Evolutionary conservation across 257 asterid species (phyloP).

Genomic region (Solanum chiquidenum): DNA sequence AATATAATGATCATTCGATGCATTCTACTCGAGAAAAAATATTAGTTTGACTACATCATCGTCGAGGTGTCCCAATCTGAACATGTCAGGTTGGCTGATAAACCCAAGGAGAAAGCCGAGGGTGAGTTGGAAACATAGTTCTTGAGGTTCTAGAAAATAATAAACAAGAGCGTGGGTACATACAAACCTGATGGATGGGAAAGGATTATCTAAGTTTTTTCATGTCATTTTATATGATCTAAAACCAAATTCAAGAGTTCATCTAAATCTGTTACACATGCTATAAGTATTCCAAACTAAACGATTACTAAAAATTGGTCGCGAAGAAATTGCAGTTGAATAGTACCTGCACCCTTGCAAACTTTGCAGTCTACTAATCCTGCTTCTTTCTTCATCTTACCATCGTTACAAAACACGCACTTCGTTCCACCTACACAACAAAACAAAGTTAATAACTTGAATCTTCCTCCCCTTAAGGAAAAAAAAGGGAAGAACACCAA

Average conservation of each 20-base stretch:
- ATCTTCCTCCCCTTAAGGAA: background rate
- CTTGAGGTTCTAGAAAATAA: background rate
- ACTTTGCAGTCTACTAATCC: conserved; percentile 81
- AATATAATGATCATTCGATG: background rate
- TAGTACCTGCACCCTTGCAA: conserved; percentile 91
- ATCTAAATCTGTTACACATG: background rate
- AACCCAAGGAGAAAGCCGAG: background rate
- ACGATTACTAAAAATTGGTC: background rate
- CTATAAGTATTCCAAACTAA: background rate
- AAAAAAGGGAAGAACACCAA: background rate
- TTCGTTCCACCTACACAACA: conserved; percentile 74
- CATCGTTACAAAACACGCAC: conserved; percentile 82
- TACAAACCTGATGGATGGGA: background rate
- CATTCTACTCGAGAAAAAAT: background rate
- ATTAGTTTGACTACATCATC: background rate
- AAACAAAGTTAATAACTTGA: background rate
- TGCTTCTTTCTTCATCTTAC: conserved; percentile 77
- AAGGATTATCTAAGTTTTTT: background rate
- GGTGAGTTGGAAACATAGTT: background rate
- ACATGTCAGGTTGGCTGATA: background rate
- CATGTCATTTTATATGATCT: background rate
- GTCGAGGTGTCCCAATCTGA: background rate
- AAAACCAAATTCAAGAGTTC: background rate
- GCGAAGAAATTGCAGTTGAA: background rate
- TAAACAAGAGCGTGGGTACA: background rate